phyloP scores from a whole-genome alignment of 768 basidiomycete genomes.

The Tulasnella sp. region DNA sequence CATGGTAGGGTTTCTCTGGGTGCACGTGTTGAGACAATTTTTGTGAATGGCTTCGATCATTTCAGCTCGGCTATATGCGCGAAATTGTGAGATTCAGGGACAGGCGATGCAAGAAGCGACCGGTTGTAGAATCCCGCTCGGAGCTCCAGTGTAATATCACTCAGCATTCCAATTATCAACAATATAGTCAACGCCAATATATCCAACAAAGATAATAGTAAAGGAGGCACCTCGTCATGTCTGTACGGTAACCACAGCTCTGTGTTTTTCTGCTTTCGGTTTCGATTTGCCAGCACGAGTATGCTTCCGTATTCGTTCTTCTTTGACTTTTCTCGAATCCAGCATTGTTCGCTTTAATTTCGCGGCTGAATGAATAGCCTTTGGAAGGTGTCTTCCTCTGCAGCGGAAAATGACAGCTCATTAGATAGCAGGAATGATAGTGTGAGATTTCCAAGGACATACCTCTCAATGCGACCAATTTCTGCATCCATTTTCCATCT shows the following conservation, averaged over 20 bases:
- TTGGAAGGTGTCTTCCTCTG: slow-evolving; percentile 74
- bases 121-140: no score
- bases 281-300: slow-evolving; percentile 74
- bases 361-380: slow-evolving; percentile 76
- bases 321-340: slow-evolving; percentile 78
- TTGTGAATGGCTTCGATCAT: no score
- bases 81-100: no score
- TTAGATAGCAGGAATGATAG: background rate
- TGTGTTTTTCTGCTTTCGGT: slow-evolving; percentile 86
- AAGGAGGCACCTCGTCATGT: slow-evolving; percentile 19
- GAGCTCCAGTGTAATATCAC: no score
- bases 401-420: background rate
- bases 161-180: no score
- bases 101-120: no score
- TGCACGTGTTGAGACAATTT: no score
- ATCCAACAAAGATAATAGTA: background rate
- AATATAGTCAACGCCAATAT: no score
- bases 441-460: slow-evolving; percentile 20
- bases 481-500: slow-evolving; percentile 78
- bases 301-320: slow-evolving; percentile 83
- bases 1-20: no score
- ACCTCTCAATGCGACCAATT: slow-evolving; percentile 73
- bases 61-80: no score
- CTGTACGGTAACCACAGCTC: slow-evolving; percentile 72
- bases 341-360: slow-evolving; percentile 89